A percentile compares a stretch with the other conserved stretches of the same genome.
These are phyloP conservation scores for Colletotrichum graminicola DNA, from an alignment of 2,329 filamentous ascomycete species.

Conservation along the genomic window DNA sequence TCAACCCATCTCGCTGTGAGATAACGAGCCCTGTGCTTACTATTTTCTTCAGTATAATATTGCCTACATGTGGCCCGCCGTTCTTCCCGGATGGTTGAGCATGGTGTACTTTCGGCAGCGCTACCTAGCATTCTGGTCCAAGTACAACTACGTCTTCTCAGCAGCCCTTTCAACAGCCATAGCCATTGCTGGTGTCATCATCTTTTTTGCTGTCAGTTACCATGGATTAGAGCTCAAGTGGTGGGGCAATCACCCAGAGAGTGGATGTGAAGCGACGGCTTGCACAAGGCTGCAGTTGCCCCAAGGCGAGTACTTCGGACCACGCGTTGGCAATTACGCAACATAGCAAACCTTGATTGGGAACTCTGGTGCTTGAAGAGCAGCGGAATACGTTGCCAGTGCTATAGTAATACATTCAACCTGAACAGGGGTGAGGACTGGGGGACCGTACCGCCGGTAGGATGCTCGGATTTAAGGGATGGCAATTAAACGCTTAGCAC, in stretches of 20 bases:
- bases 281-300: slow-evolving; percentile 27
- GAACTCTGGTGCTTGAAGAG: not conserved
- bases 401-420: not conserved
- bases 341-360: not conserved
- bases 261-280: slow-evolving; percentile 26
- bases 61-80: slow-evolving; percentile 58
- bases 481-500: not conserved
- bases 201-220: slow-evolving; percentile 49
- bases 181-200: slow-evolving; percentile 50
- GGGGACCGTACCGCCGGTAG: too few species aligned
- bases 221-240: slow-evolving; percentile 45
- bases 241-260: slow-evolving; percentile 47
- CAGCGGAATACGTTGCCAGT: too few species aligned
- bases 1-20: too few species aligned
- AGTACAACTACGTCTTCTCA: slow-evolving; percentile 53
- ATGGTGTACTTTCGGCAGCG: slow-evolving; percentile 58
- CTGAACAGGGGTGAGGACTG: not conserved
- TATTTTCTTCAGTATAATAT: slow-evolving; percentile 51
- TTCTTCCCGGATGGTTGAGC: slow-evolving; percentile 56
- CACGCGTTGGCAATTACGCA: slow-evolving; percentile 25
- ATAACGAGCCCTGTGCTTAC: not conserved
- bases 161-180: slow-evolving; percentile 49
- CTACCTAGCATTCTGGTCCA: slow-evolving; percentile 54
- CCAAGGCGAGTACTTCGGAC: slow-evolving; percentile 31
- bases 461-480: not conserved